Evolutionary conservation across 1,284 basidiomycete genomes (phyloP).

Genomic region (Agroathelia rolfsii): DNA sequence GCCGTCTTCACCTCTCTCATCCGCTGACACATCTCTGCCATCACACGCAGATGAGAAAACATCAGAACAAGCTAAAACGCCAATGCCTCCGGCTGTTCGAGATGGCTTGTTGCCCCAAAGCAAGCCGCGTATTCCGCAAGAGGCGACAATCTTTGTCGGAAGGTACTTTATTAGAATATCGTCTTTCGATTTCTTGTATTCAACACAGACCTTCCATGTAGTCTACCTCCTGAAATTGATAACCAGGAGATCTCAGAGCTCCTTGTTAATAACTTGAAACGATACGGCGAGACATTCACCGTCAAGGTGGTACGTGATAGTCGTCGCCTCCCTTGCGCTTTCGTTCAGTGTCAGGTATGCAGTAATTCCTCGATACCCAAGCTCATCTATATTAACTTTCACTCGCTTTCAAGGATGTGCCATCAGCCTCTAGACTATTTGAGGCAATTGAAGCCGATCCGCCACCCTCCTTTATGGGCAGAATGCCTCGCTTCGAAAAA

Average conservation of each 20-base stretch:
- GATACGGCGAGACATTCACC: constrained; percentile 49
- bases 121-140: constrained; percentile 43
- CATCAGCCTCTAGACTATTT: constrained; percentile 49
- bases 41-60: constrained; percentile 14
- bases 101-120: constrained; percentile 20
- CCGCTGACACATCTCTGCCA: constrained; percentile 16
- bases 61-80: no score
- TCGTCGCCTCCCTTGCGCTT: constrained; percentile 68
- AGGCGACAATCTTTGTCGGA: constrained; percentile 73
- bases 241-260: constrained; percentile 46
- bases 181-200: constrained; percentile 7
- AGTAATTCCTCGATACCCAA: constrained; percentile 2
- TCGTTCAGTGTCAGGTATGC: constrained; percentile 69
- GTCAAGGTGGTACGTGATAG: constrained; percentile 69
- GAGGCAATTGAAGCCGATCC: constrained; percentile 42
- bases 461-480: constrained; percentile 55
- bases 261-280: constrained; percentile 53
- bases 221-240: constrained; percentile 60
- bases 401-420: constrained; percentile 35
- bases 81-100: no score
- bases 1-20: constrained; percentile 23
- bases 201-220: constrained; percentile 19
- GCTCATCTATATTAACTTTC: constrained; percentile 6
- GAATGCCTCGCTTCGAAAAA: constrained; percentile 61
- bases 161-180: constrained; percentile 33